A percentile compares a stretch with the other conserved stretches of the same genome.
phyloP scores from a whole-genome alignment of 768 basidiomycete species.

The Clitopilus passeckerianus region DNA sequence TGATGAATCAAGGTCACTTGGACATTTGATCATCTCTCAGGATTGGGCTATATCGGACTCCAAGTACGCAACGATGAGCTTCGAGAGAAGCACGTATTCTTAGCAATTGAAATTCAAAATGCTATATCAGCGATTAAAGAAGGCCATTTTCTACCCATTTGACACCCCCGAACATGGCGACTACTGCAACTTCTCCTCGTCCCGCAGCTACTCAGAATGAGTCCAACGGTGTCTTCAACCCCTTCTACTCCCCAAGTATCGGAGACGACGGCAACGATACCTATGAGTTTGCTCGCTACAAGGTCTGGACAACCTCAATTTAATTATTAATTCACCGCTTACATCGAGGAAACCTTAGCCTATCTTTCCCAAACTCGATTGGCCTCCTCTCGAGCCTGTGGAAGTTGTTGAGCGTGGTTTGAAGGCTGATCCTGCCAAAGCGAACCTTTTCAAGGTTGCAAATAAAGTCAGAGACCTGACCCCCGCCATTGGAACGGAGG shows the following conservation, averaged over 20 bases:
- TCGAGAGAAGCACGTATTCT: background rate
- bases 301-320: conserved; percentile 28
- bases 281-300: conserved; percentile 57
- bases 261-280: conserved; percentile 42
- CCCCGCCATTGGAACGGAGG: conserved; percentile 71
- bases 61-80: background rate
- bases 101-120: background rate
- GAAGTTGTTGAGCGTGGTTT: conserved; percentile 62
- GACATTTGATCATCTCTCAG: background rate
- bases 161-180: background rate
- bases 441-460: conserved; percentile 57
- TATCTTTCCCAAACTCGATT: conserved; percentile 54
- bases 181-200: background rate
- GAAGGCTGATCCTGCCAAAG: conserved; percentile 68
- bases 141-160: background rate
- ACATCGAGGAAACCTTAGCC: conserved; percentile 36
- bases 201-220: conserved; percentile 10
- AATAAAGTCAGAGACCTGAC: conserved; percentile 65
- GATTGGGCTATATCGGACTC: background rate
- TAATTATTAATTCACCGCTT: background rate
- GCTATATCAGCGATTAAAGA: background rate
- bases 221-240: conserved; percentile 40
- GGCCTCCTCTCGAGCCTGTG: conserved; percentile 57
- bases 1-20: background rate
- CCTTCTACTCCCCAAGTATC: conserved; percentile 63